phyloP scores from a whole-genome alignment of 371 early-diverging fungal species.

The Mortierella sp. region DNA sequence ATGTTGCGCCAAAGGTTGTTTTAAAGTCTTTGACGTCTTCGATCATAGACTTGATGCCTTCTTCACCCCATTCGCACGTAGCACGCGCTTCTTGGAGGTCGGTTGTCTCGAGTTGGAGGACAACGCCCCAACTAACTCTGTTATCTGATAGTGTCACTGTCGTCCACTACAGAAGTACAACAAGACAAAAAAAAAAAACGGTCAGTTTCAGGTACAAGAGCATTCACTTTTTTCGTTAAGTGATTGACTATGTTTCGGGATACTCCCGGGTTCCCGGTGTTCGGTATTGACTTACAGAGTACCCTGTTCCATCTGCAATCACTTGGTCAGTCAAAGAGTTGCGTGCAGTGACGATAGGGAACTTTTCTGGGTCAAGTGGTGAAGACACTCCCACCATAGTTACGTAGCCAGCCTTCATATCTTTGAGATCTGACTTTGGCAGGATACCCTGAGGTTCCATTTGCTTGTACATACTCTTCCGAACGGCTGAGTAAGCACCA shows the following conservation, averaged over 20 bases:
- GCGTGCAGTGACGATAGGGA: slow-evolving; percentile 5
- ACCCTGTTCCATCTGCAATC: slow-evolving; percentile 8
- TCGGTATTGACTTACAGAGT: slow-evolving; percentile 8
- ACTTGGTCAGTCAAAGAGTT: slow-evolving; percentile 3
- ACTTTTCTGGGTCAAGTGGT: slow-evolving; percentile 12
- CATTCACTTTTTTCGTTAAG: not conserved
- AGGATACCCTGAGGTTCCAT: not conserved
- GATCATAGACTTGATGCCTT: not conserved
- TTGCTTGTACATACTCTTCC: slow-evolving; percentile 14
- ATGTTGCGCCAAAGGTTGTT: not conserved
- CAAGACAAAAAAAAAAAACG: not conserved
- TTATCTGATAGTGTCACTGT: not conserved
- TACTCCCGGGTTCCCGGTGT: not conserved
- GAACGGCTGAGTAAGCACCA: slow-evolving; percentile 19
- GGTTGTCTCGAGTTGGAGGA: slow-evolving; percentile 1
- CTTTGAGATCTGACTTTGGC: slow-evolving; percentile 1
- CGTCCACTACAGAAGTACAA: not conserved
- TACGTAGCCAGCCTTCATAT: slow-evolving; percentile 10
- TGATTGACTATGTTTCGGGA: not conserved
- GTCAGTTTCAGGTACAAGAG: too few species aligned
- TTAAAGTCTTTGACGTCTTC: slow-evolving; percentile 1
- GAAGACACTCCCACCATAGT: slow-evolving; percentile 20
- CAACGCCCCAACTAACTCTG: not conserved
- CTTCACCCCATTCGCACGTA: slow-evolving; percentile 1
- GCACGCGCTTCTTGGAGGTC: not conserved